Conservation (phyloP, 192 early-diverging fungal genomes). For the Coemansia sp. region DNA sequence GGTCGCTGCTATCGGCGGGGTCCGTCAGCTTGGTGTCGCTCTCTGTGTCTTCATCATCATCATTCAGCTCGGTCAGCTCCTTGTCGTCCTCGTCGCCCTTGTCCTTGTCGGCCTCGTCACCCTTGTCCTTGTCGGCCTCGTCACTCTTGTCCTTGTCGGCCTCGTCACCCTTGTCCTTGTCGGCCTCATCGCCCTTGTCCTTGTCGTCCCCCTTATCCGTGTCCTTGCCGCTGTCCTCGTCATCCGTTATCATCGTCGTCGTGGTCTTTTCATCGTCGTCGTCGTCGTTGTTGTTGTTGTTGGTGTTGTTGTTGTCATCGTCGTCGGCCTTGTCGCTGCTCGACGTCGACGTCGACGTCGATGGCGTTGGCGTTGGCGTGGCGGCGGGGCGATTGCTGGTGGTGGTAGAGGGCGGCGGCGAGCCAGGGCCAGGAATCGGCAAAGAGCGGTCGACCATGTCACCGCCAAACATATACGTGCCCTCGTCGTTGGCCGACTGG, state of each 20-base stretch:
- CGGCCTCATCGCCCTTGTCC: background rate
- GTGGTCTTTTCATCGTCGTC: background rate
- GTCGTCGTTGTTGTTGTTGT: background rate
- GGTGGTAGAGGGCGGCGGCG: too few relatives aligned
- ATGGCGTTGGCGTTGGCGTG: background rate
- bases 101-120: background rate
- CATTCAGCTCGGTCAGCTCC: too few relatives aligned
- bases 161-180: background rate
- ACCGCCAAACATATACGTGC: conserved; percentile 16
- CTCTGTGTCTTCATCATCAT: too few relatives aligned
- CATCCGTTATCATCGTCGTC: background rate
- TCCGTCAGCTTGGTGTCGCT: background rate
- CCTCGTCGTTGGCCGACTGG: background rate
- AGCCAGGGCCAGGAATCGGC: background rate
- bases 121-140: too few relatives aligned
- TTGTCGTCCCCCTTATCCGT: background rate
- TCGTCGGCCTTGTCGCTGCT: background rate
- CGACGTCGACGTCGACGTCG: background rate
- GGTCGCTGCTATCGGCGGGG: background rate
- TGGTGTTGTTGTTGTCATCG: background rate
- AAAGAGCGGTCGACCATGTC: conserved; percentile 2
- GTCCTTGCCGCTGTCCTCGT: background rate
- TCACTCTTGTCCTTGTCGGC: background rate
- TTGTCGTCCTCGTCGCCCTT: background rate
- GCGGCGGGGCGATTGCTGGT: background rate